Conservation (phyloP, 352 stramenopile species). For the Pythium aquatile region DNA sequence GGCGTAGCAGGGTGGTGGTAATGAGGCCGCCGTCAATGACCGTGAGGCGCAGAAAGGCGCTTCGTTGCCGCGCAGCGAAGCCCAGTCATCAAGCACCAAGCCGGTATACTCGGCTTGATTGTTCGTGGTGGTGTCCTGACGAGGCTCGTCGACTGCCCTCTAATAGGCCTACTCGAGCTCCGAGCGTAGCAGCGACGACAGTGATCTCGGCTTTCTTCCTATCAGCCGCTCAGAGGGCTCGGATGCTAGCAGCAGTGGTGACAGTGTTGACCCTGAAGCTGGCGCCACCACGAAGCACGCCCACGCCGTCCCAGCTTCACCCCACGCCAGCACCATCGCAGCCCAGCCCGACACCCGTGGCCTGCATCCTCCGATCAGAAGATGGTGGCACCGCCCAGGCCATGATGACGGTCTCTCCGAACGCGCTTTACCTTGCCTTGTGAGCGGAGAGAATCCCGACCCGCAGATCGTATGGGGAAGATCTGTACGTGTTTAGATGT, state of each 20-base stretch:
- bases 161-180: too few relatives aligned
- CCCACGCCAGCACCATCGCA: constrained; percentile 9
- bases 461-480: too few relatives aligned
- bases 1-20: too few relatives aligned
- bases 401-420: constrained; percentile 9
- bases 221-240: neutral
- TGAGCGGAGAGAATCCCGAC: neutral
- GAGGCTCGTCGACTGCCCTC: too few relatives aligned
- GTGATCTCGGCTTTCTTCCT: neutral
- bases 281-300: neutral
- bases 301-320: neutral
- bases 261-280: neutral
- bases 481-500: neutral
- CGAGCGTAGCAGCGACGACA: neutral
- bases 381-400: constrained; percentile 3
- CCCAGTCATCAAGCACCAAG: too few relatives aligned
- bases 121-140: too few relatives aligned
- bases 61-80: too few relatives aligned
- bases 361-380: constrained; percentile 4
- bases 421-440: constrained; percentile 10
- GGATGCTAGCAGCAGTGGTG: constrained; percentile 1
- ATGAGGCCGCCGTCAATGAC: too few relatives aligned
- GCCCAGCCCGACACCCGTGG: constrained; percentile 8
- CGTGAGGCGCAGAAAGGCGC: too few relatives aligned
- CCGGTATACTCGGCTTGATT: too few relatives aligned